A percentile compares a stretch with the other conserved stretches of the same genome.
These are phyloP conservation scores for Chalciporus sp. DNA, from an alignment of 1,284 basidiomycete species.

Conservation along the genomic window DNA sequence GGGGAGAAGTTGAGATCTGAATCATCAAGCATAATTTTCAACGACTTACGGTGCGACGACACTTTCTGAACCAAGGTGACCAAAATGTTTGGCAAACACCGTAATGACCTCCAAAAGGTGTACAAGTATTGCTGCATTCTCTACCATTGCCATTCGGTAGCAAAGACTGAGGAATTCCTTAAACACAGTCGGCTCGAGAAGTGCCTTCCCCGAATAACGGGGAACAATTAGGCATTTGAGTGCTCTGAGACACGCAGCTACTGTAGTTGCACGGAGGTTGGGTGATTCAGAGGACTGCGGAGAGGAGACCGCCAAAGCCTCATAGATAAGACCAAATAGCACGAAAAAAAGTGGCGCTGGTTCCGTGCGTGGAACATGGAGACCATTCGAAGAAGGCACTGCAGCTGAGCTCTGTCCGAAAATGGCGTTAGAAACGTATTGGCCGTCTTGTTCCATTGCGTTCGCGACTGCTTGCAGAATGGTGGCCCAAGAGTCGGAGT, in stretches of 20 bases:
- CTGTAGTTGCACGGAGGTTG: conserved; percentile 44
- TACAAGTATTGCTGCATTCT: conserved; percentile 72
- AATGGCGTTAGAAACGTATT: conserved; percentile 76
- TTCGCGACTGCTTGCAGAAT: conserved; percentile 89
- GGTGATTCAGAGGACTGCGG: conserved; percentile 52
- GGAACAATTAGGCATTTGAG: conserved; percentile 79
- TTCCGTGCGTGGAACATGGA: conserved; percentile 52
- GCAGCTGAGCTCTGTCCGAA: conserved; percentile 58
- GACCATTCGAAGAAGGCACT: conserved; percentile 26
- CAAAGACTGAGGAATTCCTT: conserved; percentile 89
- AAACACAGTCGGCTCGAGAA: conserved; percentile 82
- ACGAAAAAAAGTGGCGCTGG: conserved; percentile 87
- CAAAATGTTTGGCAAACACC: conserved; percentile 53
- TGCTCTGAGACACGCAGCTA: conserved; percentile 78
- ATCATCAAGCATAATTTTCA: not conserved
- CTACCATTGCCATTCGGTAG: conserved; percentile 90
- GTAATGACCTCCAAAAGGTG: conserved; percentile 78
- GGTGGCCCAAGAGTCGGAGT: conserved; percentile 79
- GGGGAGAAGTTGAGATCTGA: not conserved
- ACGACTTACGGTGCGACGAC: conserved; percentile 22
- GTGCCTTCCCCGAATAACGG: conserved; percentile 78
- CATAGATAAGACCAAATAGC: conserved; percentile 91
- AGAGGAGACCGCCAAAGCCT: conserved; percentile 77
- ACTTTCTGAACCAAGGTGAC: conserved; percentile 46
- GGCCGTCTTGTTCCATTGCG: conserved; percentile 74